phyloP scores from a whole-genome alignment of 1,284 basidiomycete genomes.

The Ustilago trichophora region DNA sequence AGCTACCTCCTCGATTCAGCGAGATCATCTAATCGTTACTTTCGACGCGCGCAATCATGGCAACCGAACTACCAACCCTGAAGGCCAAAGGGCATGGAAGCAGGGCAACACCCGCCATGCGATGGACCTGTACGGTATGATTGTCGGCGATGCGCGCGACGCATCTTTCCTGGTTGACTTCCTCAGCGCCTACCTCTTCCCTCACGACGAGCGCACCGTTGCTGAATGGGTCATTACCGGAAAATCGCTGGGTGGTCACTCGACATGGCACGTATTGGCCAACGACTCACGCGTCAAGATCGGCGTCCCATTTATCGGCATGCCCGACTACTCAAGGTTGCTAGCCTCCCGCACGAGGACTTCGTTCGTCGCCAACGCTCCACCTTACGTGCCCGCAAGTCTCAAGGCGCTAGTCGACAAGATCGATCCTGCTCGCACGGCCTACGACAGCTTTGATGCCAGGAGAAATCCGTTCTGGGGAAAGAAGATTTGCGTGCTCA shows the following conservation, averaged over 20 bases:
- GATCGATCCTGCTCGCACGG: constrained; percentile 54
- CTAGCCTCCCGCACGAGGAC: constrained; percentile 52
- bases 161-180: constrained; percentile 83
- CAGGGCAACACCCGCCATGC: constrained; percentile 61
- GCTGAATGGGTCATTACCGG: constrained; percentile 76
- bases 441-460: constrained; percentile 45
- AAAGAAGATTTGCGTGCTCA: constrained; percentile 62
- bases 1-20: constrained; percentile 17
- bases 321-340: constrained; percentile 74
- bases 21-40: constrained; percentile 63
- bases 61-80: constrained; percentile 56
- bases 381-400: constrained; percentile 56
- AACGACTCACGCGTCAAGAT: constrained; percentile 75
- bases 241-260: constrained; percentile 80
- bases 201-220: constrained; percentile 74
- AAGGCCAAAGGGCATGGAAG: constrained; percentile 65
- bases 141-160: constrained; percentile 76
- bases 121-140: constrained; percentile 66
- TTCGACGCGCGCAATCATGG: constrained; percentile 68
- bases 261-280: constrained; percentile 76
- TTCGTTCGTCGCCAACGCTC: constrained; percentile 53
- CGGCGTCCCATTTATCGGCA: constrained; percentile 79
- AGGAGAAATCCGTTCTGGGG: constrained; percentile 55
- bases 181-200: constrained; percentile 80
- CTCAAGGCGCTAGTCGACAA: constrained; percentile 50